These are phyloP conservation scores for Zymoseptoria tritici DNA, from an alignment of 2,329 filamentous ascomycete genomes.

Conservation along the genomic window DNA sequence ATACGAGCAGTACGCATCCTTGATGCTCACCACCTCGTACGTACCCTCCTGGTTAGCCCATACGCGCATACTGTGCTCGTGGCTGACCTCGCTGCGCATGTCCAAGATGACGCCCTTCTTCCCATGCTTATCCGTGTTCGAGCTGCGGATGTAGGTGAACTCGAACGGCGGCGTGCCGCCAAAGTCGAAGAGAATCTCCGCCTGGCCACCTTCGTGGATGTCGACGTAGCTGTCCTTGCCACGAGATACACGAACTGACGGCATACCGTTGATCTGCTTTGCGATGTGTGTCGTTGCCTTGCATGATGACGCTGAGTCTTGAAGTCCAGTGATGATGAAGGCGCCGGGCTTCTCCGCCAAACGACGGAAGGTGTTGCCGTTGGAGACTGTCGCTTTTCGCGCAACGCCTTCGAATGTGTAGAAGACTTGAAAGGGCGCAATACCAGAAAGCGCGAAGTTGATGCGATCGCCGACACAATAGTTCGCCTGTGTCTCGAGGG, in stretches of 20 bases:
- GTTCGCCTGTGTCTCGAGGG: slow-evolving; percentile 74
- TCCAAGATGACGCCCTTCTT: slow-evolving; percentile 77
- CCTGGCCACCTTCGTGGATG: slow-evolving; percentile 93
- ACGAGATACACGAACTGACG: slow-evolving; percentile 81
- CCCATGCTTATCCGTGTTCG: slow-evolving; percentile 65
- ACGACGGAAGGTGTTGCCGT: slow-evolving; percentile 79
- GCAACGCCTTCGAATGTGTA: slow-evolving; percentile 78
- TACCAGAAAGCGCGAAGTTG: slow-evolving; percentile 82
- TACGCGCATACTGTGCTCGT: slow-evolving; percentile 73
- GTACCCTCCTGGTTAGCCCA: slow-evolving; percentile 88
- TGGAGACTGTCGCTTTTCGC: slow-evolving; percentile 65
- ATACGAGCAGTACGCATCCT: slow-evolving; percentile 86
- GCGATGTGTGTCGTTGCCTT: slow-evolving; percentile 69
- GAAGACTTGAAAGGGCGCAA: slow-evolving; percentile 83
- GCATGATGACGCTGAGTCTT: slow-evolving; percentile 83
- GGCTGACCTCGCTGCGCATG: slow-evolving; percentile 78
- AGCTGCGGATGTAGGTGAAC: slow-evolving; percentile 90
- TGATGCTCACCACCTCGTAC: slow-evolving; percentile 94
- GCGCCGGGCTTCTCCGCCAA: slow-evolving; percentile 85
- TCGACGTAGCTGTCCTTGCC: slow-evolving; percentile 75
- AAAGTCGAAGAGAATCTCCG: slow-evolving; percentile 91
- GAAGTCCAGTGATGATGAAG: slow-evolving; percentile 79
- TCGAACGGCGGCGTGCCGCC: slow-evolving; percentile 94
- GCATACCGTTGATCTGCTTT: slow-evolving; percentile 85
- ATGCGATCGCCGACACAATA: slow-evolving; percentile 96